Evolutionary conservation across 2,329 filamentous ascomycete genomes (phyloP).

Genomic region (Verticillium nonalfalfae): DNA sequence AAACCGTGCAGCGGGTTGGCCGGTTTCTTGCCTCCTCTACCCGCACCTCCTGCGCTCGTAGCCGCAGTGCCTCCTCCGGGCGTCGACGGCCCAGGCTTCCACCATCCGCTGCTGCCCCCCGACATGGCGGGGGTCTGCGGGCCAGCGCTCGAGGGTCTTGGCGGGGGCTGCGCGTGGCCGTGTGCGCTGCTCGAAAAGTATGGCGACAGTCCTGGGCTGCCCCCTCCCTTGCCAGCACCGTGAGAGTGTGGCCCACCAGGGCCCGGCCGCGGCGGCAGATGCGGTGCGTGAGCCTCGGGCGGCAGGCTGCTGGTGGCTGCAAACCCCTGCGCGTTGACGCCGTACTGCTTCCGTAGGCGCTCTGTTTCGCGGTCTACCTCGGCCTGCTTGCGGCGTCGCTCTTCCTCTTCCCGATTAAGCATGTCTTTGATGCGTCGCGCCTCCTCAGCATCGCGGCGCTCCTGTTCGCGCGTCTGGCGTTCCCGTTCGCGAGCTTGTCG

Average conservation of each 20-base stretch:
- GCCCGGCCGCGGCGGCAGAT: slow-evolving; percentile 18
- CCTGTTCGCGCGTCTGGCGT: slow-evolving; percentile 38
- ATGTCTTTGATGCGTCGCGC: slow-evolving; percentile 56
- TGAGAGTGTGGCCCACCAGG: slow-evolving; percentile 4
- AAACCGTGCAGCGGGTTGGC: slow-evolving; percentile 21
- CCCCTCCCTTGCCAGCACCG: not conserved
- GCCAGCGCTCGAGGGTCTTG: slow-evolving; percentile 7
- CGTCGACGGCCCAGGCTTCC: slow-evolving; percentile 15
- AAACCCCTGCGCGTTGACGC: slow-evolving; percentile 43
- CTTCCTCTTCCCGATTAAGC: slow-evolving; percentile 60
- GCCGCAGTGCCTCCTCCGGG: slow-evolving; percentile 2
- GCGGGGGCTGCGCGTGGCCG: not conserved
- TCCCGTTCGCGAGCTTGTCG: slow-evolving; percentile 49
- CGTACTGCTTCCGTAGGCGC: slow-evolving; percentile 63
- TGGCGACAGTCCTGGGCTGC: slow-evolving; percentile 4
- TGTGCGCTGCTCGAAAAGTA: not conserved
- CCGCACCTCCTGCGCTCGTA: not conserved
- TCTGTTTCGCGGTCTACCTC: slow-evolving; percentile 77
- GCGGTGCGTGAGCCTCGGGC: slow-evolving; percentile 4
- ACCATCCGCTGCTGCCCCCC: slow-evolving; percentile 18
- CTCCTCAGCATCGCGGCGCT: slow-evolving; percentile 37
- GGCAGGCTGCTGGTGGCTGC: slow-evolving; percentile 10
- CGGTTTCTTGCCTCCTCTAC: slow-evolving; percentile 12
- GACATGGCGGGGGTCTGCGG: slow-evolving; percentile 7
- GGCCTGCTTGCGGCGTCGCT: slow-evolving; percentile 47